Evolutionary conservation across 306 rosid species (phyloP).

Genomic region (Medicago ruthenica): DNA sequence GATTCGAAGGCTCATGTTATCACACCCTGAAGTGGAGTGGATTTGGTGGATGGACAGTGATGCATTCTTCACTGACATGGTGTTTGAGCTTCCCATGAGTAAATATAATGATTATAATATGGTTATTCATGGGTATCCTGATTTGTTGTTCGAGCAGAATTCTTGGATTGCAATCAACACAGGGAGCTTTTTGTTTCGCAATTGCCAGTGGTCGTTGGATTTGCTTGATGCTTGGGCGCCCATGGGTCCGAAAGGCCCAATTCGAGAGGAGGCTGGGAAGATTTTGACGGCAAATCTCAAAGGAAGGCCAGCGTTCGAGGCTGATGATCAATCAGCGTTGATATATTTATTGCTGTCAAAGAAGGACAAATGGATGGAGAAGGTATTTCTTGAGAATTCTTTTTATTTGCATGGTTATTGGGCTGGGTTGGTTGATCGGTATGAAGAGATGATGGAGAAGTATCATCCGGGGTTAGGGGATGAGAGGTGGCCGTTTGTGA

Average conservation of each 20-base stretch:
- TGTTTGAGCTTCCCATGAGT: constrained; percentile 73
- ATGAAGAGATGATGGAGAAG: constrained; percentile 96
- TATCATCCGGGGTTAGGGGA: constrained; percentile 95
- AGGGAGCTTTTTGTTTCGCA: constrained; percentile 84
- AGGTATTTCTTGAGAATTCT: constrained; percentile 91
- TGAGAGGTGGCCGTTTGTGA: constrained; percentile 99
- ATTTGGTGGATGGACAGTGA: constrained; percentile 99
- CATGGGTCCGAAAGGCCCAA: constrained; percentile 91
- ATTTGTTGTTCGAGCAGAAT: constrained; percentile 87
- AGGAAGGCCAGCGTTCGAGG: constrained; percentile 97
- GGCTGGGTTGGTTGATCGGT: constrained; percentile 97
- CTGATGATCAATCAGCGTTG: constrained; percentile 95
- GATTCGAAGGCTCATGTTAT: constrained; percentile 82
- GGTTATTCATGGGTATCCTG: constrained; percentile 96
- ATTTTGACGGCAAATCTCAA: constrained; percentile 83
- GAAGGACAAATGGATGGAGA: constrained; percentile 92
- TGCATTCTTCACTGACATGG: constrained; percentile 93
- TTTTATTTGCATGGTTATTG: constrained; percentile 95
- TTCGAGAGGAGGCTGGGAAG: constrained; percentile 90
- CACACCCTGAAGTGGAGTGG: constrained; percentile 98
- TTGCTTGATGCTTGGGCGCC: constrained; percentile 99
- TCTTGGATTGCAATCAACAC: constrained; percentile 97
- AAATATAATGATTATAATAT: constrained; percentile 74
- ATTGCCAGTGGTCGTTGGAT: constrained; percentile 96
- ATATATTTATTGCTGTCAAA: constrained; percentile 80